Evolutionary conservation across 75 land plant species (phyloP).

Genomic region (Picea sitchensis): DNA sequence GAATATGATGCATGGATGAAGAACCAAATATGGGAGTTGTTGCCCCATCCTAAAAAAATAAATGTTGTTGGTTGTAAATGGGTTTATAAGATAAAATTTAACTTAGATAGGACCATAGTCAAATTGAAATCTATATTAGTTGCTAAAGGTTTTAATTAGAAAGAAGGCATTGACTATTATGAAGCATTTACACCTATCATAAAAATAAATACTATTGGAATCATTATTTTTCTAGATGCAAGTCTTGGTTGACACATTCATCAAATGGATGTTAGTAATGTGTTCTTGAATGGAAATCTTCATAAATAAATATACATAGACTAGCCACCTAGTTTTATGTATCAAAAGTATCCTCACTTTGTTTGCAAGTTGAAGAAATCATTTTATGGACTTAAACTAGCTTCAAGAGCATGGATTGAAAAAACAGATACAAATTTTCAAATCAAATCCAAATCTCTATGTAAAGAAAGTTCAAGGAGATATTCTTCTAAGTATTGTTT

Average conservation of each 20-base stretch:
- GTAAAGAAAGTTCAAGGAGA: too few relatives aligned
- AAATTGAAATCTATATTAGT: constrained; percentile 10
- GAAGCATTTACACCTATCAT: too few relatives aligned
- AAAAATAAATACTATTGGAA: not conserved
- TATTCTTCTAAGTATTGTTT: too few relatives aligned
- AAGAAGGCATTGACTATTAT: too few relatives aligned
- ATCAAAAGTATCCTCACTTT: too few relatives aligned
- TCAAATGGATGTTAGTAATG: constrained; percentile 17
- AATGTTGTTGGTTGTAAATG: not conserved
- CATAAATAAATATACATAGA: constrained; percentile 14
- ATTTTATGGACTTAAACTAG: too few relatives aligned
- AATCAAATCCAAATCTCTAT: too few relatives aligned
- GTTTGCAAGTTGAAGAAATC: too few relatives aligned
- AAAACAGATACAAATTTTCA: too few relatives aligned
- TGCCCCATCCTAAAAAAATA: not conserved
- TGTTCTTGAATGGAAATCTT: constrained; percentile 11
- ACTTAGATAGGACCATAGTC: not conserved
- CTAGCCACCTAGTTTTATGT: not conserved
- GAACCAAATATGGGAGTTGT: too few relatives aligned
- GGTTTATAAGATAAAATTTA: not conserved
- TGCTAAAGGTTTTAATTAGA: constrained; percentile 2
- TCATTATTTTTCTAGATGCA: constrained; percentile 12
- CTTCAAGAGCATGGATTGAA: too few relatives aligned
- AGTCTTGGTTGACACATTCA: constrained; percentile 5
- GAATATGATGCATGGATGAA: too few relatives aligned